Base-by-base conservation (phyloP, 2,329 filamentous ascomycete genomes). In the Calcarisporium arbuscula region DNA sequence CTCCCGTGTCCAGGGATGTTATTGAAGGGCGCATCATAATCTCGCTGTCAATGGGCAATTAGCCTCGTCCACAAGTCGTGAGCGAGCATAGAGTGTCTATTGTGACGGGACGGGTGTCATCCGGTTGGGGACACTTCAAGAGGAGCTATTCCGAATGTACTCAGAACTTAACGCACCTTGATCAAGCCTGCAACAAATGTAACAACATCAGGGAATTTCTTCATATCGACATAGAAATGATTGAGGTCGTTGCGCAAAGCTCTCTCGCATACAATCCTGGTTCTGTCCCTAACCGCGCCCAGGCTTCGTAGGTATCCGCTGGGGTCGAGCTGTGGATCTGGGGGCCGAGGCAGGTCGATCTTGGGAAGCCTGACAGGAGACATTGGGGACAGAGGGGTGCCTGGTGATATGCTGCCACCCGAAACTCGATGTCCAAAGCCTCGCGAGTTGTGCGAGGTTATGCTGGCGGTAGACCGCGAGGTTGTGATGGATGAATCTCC, bases 121-220 rank as follows among this genome's bases (percentile, higher is more conserved):
- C 20, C n/a, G n/a, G n/a, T n/a, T n/a, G n/a, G n/a, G n/a, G n/a
- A n/a, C n/a, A n/a, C n/a, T n/a, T n/a, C n/a, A n/a, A n/a, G n/a
- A n/a, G n/a, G n/a, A n/a, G n/a, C n/a, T n/a, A n/a, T n/a, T n/a
- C n/a, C n/a, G n/a, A n/a, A n/a, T n/a, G n/a, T n/a, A n/a, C n/a
- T n/a, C n/a, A n/a, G n/a, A n/a, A n/a, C n/a, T n/a, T 30, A 27
- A 42, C 70, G 46, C 65, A 89, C 88, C 82, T 94, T 95, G 67
- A 95, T 94, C 44, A 95, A 90, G 26, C 84, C 81, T n/a, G 90
- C 81, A 8, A 95, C 84, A 56, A 94, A 95, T 28, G 74, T 74
- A 11, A 89, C 86, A 1, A 90, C 90, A 45, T 90, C 84, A 29
- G 71, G 62, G 56, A 95, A 90, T 61, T 90, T 94, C 61, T 61